Conservation (phyloP, 1,139 yeast species). For the Wickerhamomyces sp. region DNA sequence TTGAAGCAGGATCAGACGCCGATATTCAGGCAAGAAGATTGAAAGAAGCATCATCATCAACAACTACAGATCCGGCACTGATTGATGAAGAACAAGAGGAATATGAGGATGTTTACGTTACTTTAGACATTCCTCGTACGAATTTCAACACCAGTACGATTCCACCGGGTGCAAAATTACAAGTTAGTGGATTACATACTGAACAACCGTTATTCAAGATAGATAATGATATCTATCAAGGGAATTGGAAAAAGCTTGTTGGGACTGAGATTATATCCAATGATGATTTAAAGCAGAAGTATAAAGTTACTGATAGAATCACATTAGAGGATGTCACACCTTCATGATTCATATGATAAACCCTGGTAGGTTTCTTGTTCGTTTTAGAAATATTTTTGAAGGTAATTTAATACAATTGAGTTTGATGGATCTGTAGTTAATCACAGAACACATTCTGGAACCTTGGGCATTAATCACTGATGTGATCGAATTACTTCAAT, state of each 20-base stretch:
- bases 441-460: not conserved
- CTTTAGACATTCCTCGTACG: conserved; percentile 37
- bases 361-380: no score
- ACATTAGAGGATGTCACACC: conserved; percentile 28
- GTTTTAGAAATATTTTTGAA: no score
- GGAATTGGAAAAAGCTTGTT: conserved; percentile 71
- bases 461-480: not conserved
- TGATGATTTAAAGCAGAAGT: conserved; percentile 25
- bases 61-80: conserved; percentile 3
- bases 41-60: not conserved
- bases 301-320: conserved; percentile 29
- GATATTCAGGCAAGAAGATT: conserved; percentile 49
- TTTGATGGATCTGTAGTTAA: not conserved
- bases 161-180: conserved; percentile 35
- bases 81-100: conserved; percentile 19
- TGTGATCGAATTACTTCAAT: not conserved
- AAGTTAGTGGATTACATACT: conserved; percentile 48
- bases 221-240: conserved; percentile 58
- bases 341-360: not conserved
- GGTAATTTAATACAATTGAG: no score
- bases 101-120: conserved; percentile 36
- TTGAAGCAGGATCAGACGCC: conserved; percentile 76
- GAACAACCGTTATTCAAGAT: conserved; percentile 48
- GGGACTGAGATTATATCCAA: conserved; percentile 70
- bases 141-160: conserved; percentile 25